Evolutionary conservation across 2,329 filamentous ascomycete genomes (phyloP).

Genomic region (Aspergillus phoenicis): DNA sequence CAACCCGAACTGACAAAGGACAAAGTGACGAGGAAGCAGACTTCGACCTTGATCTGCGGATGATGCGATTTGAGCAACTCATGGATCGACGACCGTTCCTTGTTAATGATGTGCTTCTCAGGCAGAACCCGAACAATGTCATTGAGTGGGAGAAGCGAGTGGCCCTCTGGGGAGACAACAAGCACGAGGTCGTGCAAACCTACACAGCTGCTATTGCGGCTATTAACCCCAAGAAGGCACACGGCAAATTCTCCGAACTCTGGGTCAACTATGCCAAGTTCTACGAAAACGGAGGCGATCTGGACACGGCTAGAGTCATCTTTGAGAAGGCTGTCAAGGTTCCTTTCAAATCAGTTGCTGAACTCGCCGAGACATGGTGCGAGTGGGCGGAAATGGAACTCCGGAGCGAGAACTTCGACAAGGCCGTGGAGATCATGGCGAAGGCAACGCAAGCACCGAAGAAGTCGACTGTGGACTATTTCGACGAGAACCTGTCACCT

Average conservation of each 20-base stretch:
- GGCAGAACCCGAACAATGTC: conserved; percentile 96
- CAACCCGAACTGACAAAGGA: conserved; percentile 75
- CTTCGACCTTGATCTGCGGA: conserved; percentile 90
- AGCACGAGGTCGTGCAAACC: conserved; percentile 85
- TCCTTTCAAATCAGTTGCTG: conserved; percentile 94
- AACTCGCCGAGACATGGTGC: conserved; percentile 97
- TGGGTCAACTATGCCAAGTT: conserved; percentile 98
- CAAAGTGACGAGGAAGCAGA: conserved; percentile 80
- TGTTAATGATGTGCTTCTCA: conserved; percentile 89
- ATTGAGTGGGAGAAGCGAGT: conserved; percentile 96
- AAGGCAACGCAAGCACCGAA: conserved; percentile 98
- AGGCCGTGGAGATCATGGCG: conserved; percentile 92
- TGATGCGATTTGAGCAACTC: conserved; percentile 96
- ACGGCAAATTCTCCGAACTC: conserved; percentile 89
- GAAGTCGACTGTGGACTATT: conserved; percentile 97
- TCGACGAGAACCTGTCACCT: conserved; percentile 89
- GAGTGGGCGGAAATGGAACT: conserved; percentile 99
- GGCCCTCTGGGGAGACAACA: conserved; percentile 93
- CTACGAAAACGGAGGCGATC: conserved; percentile 84
- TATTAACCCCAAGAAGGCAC: conserved; percentile 90
- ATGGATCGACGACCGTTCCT: conserved; percentile 97
- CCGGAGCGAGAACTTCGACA: conserved; percentile 92
- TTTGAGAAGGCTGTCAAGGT: conserved; percentile 98
- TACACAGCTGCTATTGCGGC: conserved; percentile 93
- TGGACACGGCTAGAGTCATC: conserved; percentile 84